Evolutionary conservation across 805 yeast genomes (phyloP), one percentile per base, ranked within the genome.

Genomic region (Yamadazyma paraphyllophila): DNA sequence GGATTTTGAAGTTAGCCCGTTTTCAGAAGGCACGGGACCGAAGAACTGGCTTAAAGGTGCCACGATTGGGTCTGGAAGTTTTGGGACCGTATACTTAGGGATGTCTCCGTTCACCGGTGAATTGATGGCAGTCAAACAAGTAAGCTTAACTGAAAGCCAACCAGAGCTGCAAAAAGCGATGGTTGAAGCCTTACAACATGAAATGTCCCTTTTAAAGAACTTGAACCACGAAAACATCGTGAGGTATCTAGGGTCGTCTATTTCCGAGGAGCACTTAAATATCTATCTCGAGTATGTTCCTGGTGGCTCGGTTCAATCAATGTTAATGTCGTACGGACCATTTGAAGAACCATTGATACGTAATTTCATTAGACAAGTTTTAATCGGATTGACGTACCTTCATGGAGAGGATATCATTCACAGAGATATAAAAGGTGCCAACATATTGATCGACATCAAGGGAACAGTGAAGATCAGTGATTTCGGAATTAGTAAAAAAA

Each of bases 91-190:
- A 1, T 91, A 85, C 51, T 69, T 94, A 31, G 99, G 97, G 0
- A 82, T 94, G 82, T 88, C 91, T 60, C 86, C 96, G 1, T 66
- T 84, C 29, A 90, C 96, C 0, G 99, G 99, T 36, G 98, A 90
- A 60, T 72, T 94, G 42, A 88, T 92, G 96, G 99, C 98, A 1
- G 97, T 94, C 14, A 94, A 94, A 60, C 97, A 91, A 62, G 97
- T 94, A 1, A 85, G 84, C 39, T 61, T 91, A 13, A 83, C 86
- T 1, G 63, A 68, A 30, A 64, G 48, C 46, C 74, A 58, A 14
- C 41, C 69, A 44, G 67, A 64, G 36, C 55, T 58, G 48, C 67
- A 65, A 41, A 57, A 58, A 29, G 63, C 74, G 4, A 83, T 90
- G 85, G 78, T 87, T 12, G 89, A 85, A 51, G 95, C 96, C 0